These are phyloP conservation scores for Tetrapisispora nanseiensis DNA, from an alignment of 805 yeast species.

Conservation along the genomic window DNA sequence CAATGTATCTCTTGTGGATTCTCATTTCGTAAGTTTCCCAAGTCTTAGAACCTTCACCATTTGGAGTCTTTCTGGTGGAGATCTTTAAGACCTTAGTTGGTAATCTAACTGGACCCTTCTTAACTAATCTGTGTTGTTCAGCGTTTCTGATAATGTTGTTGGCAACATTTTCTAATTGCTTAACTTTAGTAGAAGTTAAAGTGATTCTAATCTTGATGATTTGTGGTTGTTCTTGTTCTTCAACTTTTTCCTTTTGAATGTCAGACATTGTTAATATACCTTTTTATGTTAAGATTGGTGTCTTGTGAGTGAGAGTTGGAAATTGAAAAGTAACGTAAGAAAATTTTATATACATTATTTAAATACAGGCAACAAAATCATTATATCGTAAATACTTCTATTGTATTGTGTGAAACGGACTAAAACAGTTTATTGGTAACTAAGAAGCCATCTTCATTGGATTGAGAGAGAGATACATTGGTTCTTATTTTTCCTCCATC, in stretches of 20 bases:
- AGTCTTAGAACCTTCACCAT: conserved; percentile 99
- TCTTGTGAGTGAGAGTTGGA: not conserved
- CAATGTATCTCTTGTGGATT: conserved; percentile 99
- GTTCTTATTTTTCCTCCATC: too few species aligned
- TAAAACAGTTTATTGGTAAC: too few species aligned
- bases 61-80: conserved; percentile 99
- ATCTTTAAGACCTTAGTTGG: conserved; percentile 98
- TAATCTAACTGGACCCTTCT: conserved; percentile 99
- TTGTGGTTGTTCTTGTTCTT: conserved; percentile 69
- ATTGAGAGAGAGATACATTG: too few species aligned
- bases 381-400: too few species aligned
- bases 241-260: conserved; percentile 77
- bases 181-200: conserved; percentile 96
- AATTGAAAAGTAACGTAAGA: too few species aligned
- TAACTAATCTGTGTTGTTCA: conserved; percentile 66
- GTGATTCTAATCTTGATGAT: conserved; percentile 98
- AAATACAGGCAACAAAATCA: too few species aligned
- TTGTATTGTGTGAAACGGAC: too few species aligned
- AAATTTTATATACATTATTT: too few species aligned
- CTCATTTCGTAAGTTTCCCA: conserved; percentile 99
- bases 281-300: conserved; percentile 24
- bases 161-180: conserved; percentile 95
- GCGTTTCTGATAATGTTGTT: conserved; percentile 85
- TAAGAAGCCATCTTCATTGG: too few species aligned
- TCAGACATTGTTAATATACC: conserved; percentile 60